phyloP scores from a whole-genome alignment of 805 yeast species.

The Kregervanrija delftensis region DNA sequence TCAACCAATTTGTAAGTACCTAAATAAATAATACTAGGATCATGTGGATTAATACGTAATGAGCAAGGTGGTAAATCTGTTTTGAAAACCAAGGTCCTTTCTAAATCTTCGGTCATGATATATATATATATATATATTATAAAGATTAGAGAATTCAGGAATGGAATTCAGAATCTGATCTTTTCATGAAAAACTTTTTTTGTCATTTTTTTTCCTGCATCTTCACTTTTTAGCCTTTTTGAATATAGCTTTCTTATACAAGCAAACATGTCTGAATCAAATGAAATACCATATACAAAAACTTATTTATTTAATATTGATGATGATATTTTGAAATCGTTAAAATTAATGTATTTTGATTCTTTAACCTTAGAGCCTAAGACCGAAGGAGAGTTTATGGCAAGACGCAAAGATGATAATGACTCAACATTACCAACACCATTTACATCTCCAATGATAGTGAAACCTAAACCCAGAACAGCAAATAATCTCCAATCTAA shows the following conservation, averaged over 20 bases:
- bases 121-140: too few relatives aligned
- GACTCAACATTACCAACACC: neutral
- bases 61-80: slow-evolving; percentile 81
- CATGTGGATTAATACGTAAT: slow-evolving; percentile 49
- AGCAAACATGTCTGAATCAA: slow-evolving; percentile 1
- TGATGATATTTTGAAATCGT: slow-evolving; percentile 32
- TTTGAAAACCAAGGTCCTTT: slow-evolving; percentile 26
- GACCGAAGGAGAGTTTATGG: slow-evolving; percentile 14
- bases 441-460: neutral
- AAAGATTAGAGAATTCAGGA: too few relatives aligned
- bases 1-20: slow-evolving; percentile 79
- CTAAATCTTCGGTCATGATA: neutral
- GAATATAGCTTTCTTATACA: too few relatives aligned
- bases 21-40: slow-evolving; percentile 42
- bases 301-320: slow-evolving; percentile 45
- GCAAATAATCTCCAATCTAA: slow-evolving; percentile 1
- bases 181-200: too few relatives aligned
- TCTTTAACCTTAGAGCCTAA: slow-evolving; percentile 33
- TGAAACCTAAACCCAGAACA: slow-evolving; percentile 12
- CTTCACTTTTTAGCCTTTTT: too few relatives aligned
- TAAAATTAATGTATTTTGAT: slow-evolving; percentile 52
- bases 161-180: too few relatives aligned
- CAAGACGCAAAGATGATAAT: slow-evolving; percentile 12
- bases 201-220: too few relatives aligned
- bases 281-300: slow-evolving; percentile 22